A percentile compares a stretch with the other conserved stretches of the same genome.
Conservation (phyloP, 345 rosid species). For the Orychophragmus violaceus region DNA sequence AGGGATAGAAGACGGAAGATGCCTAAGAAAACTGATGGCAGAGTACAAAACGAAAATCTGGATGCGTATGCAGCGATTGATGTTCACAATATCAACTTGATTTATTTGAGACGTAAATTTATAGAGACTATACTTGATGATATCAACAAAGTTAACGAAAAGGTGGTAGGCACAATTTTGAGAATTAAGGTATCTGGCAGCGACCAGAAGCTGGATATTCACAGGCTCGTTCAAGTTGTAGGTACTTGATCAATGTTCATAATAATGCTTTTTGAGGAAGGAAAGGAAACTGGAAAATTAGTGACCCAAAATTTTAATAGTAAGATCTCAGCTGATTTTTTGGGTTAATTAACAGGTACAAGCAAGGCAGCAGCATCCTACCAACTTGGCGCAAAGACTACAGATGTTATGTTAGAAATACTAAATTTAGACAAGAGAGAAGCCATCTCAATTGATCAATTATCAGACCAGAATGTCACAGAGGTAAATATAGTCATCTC, state of each 20-base stretch:
- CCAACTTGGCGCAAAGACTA: conserved; percentile 50
- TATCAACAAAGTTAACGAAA: conserved; percentile 54
- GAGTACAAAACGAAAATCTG: conserved; percentile 29
- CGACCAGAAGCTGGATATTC: conserved; percentile 59
- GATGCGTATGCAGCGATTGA: conserved; percentile 78
- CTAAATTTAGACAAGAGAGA: conserved; percentile 65
- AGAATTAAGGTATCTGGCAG: conserved; percentile 59
- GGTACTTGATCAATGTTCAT: conserved; percentile 45
- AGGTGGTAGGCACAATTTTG: conserved; percentile 77
- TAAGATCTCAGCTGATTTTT: conserved; percentile 10
- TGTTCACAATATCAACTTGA: conserved; percentile 66
- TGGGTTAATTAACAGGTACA: conserved; percentile 47
- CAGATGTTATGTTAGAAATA: conserved; percentile 62
- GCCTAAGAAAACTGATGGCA: conserved; percentile 45
- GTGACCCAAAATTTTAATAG: neutral
- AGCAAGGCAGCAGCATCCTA: conserved; percentile 52
- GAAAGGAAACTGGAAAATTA: neutral
- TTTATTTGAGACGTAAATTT: conserved; percentile 59
- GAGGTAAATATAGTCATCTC: conserved; percentile 48
- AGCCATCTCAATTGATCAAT: conserved; percentile 53
- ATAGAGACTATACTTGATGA: conserved; percentile 63
- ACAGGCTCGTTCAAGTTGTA: conserved; percentile 79
- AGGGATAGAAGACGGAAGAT: conserved; percentile 43
- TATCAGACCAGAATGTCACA: conserved; percentile 80
- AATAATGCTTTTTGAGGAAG: neutral